A percentile compares a stretch with the other conserved stretches of the same genome.
phyloP scores from a whole-genome alignment of 2,329 filamentous ascomycete species.

The Lecanicillium sp. region DNA sequence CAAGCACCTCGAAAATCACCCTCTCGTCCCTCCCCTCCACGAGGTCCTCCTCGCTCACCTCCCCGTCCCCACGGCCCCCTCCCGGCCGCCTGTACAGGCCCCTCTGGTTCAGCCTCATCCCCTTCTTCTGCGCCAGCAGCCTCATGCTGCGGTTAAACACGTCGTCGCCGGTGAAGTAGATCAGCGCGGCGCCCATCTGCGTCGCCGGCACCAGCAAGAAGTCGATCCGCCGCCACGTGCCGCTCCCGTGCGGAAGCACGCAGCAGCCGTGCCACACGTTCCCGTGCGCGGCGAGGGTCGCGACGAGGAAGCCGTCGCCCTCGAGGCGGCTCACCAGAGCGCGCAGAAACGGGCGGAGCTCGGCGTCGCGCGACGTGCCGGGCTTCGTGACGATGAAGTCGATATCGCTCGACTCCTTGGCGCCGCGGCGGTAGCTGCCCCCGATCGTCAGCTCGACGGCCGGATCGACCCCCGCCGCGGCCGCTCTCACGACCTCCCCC shows the following conservation, averaged over 20 bases:
- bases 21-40: slow-evolving; percentile 71
- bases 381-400: slow-evolving; percentile 76
- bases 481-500: slow-evolving; percentile 54
- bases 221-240: slow-evolving; percentile 74
- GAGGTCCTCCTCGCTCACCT: slow-evolving; percentile 60
- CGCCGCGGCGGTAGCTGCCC: slow-evolving; percentile 80
- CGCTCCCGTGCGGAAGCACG: slow-evolving; percentile 49
- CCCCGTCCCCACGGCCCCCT: slow-evolving; percentile 34
- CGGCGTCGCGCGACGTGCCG: slow-evolving; percentile 43
- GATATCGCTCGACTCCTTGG: slow-evolving; percentile 69
- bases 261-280: slow-evolving; percentile 90
- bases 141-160: slow-evolving; percentile 88
- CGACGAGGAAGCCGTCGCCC: slow-evolving; percentile 59
- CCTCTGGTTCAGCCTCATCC: slow-evolving; percentile 78
- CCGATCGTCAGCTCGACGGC: slow-evolving; percentile 66
- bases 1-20: slow-evolving; percentile 73
- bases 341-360: slow-evolving; percentile 58
- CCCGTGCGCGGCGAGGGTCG: slow-evolving; percentile 59
- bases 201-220: slow-evolving; percentile 74
- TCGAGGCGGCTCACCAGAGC: slow-evolving; percentile 58
- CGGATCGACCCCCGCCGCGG: slow-evolving; percentile 55
- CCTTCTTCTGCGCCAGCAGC: slow-evolving; percentile 70
- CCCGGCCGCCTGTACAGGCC: slow-evolving; percentile 64
- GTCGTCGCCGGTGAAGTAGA: slow-evolving; percentile 97
- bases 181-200: slow-evolving; percentile 74